A percentile compares a stretch with the other conserved stretches of the same genome.
Conservation (phyloP, 208 protist species). For the Leptomonas seymouri region DNA sequence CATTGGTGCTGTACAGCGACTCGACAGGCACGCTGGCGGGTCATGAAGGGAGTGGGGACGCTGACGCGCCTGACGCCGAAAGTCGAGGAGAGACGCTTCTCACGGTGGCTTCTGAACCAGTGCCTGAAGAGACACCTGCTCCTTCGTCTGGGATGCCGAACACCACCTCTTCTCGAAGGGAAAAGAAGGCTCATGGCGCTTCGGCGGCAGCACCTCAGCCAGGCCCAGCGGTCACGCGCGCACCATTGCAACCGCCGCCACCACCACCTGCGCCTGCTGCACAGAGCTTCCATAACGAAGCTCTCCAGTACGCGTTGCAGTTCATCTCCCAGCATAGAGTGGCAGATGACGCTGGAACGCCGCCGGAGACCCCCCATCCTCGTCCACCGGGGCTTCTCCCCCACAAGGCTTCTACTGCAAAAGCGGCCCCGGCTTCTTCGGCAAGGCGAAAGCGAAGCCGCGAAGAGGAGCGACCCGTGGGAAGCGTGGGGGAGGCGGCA, state of each 20-base stretch:
- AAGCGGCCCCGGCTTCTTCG: not conserved
- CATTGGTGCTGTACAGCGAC: constrained; percentile 6
- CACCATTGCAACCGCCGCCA: not conserved
- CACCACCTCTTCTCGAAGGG: not conserved
- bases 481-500: constrained; percentile 4
- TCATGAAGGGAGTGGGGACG: not conserved
- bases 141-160: not conserved
- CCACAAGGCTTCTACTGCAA: not conserved
- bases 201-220: not conserved
- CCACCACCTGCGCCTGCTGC: not conserved
- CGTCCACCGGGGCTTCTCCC: not conserved
- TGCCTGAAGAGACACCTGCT: too few relatives aligned
- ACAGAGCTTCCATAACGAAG: constrained; percentile 16
- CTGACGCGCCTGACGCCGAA: not conserved
- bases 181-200: not conserved
- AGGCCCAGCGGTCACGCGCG: not conserved
- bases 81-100: not conserved
- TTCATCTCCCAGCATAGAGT: constrained; percentile 11
- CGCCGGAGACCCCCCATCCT: not conserved
- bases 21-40: not conserved
- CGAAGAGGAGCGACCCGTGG: not conserved
- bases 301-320: constrained; percentile 27
- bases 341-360: not conserved
- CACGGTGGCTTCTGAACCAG: not conserved
- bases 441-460: not conserved